Conservation (phyloP, 495 filamentous ascomycete species). For the Parathielavia hyrcaniae region DNA sequence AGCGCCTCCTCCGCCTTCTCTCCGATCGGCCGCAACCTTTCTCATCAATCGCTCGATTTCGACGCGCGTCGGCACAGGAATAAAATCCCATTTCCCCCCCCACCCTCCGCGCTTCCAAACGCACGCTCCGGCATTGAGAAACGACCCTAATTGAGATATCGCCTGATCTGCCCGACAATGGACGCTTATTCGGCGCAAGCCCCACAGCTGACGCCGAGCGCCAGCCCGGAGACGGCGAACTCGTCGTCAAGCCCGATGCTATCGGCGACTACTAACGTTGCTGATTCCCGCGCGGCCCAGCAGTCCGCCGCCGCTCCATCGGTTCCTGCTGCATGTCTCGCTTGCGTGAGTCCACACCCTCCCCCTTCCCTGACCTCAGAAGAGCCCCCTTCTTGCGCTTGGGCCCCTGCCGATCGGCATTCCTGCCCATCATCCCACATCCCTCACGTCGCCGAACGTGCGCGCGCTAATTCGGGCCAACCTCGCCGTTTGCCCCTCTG, state of each 20-base stretch:
- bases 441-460: background rate
- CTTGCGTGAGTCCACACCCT: slow-evolving; percentile 38
- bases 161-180: slow-evolving; percentile 27
- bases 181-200: slow-evolving; percentile 31
- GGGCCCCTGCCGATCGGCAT: slow-evolving; percentile 9
- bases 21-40: background rate
- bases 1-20: background rate
- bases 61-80: background rate
- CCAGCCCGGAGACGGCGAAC: slow-evolving; percentile 33
- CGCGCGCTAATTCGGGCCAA: slow-evolving; percentile 16
- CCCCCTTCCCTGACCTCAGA: too few relatives aligned
- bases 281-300: slow-evolving; percentile 28
- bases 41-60: background rate
- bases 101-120: slow-evolving; percentile 9
- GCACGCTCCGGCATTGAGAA: slow-evolving; percentile 1
- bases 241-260: slow-evolving; percentile 18
- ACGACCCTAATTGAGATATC: slow-evolving; percentile 10
- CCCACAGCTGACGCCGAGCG: slow-evolving; percentile 30
- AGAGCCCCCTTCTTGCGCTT: slow-evolving; percentile 13
- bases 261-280: slow-evolving; percentile 36
- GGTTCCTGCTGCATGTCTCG: slow-evolving; percentile 44
- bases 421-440: slow-evolving; percentile 11
- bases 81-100: slow-evolving; percentile 2
- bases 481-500: background rate
- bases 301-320: slow-evolving; percentile 32